Evolutionary conservation across 2,329 filamentous ascomycete genomes (phyloP).

Genomic region (Neoscytalidium dimidiatum): DNA sequence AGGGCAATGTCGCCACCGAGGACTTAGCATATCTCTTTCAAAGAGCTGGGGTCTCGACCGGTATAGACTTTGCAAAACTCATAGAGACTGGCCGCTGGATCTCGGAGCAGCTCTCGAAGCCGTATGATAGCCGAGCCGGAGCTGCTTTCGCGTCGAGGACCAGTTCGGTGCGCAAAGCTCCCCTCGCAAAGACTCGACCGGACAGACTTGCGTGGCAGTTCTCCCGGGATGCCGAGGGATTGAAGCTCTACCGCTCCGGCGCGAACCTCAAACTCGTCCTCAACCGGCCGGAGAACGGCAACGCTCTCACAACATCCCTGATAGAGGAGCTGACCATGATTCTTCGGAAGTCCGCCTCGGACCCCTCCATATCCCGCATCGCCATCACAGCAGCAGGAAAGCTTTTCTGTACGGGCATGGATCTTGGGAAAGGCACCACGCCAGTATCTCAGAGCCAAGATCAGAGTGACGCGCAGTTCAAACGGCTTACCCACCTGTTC

Average conservation of each 20-base stretch:
- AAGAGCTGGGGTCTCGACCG: constrained; percentile 27
- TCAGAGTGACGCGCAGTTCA: background rate
- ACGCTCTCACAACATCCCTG: constrained; percentile 42
- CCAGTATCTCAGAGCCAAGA: constrained; percentile 13
- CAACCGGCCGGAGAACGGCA: constrained; percentile 42
- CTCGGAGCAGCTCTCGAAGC: constrained; percentile 22
- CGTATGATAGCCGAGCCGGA: constrained; percentile 30
- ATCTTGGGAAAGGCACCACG: constrained; percentile 31
- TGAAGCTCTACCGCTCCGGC: constrained; percentile 34
- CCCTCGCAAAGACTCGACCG: background rate
- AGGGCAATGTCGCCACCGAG: constrained; percentile 32
- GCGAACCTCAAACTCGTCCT: constrained; percentile 34
- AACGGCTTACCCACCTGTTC: constrained; percentile 33
- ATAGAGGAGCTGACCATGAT: constrained; percentile 33
- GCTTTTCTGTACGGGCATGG: constrained; percentile 48
- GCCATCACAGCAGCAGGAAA: constrained; percentile 39
- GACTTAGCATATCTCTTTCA: constrained; percentile 31
- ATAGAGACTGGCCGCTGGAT: constrained; percentile 30
- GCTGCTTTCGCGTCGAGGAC: background rate
- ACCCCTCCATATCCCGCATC: constrained; percentile 38
- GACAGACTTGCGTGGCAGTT: constrained; percentile 23
- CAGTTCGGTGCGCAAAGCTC: background rate
- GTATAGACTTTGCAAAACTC: constrained; percentile 26
- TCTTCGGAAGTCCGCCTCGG: constrained; percentile 27
- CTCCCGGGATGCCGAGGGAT: constrained; percentile 25